Evolutionary conservation across 306 rosid genomes (phyloP).

Genomic region (Potentilla sterilis): DNA sequence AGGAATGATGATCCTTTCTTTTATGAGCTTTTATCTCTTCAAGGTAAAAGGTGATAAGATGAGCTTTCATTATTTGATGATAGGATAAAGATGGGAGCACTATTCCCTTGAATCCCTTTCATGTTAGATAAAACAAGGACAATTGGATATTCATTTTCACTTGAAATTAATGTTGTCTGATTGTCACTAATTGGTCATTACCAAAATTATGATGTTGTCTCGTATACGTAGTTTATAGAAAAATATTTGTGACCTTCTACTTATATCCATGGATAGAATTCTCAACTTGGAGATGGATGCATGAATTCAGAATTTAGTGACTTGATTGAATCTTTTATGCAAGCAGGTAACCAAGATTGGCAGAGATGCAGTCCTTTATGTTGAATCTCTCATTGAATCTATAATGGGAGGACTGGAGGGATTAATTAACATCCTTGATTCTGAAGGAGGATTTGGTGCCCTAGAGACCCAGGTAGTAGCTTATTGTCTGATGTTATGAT

Average conservation of each 20-base stretch:
- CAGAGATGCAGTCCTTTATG: slow-evolving; percentile 96
- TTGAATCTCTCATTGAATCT: slow-evolving; percentile 95
- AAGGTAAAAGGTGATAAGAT: slow-evolving; percentile 4
- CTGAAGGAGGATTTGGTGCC: slow-evolving; percentile 99
- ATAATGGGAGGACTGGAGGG: slow-evolving; percentile 99
- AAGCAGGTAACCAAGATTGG: slow-evolving; percentile 94
- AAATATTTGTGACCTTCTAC: neutral
- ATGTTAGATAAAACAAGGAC: neutral
- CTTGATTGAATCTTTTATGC: slow-evolving; percentile 32
- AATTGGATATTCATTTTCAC: neutral
- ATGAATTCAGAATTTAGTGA: slow-evolving; percentile 20
- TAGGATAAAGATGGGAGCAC: neutral
- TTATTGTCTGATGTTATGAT: slow-evolving; percentile 19
- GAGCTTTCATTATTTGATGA: neutral
- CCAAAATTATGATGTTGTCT: slow-evolving; percentile 3
- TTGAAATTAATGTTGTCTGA: neutral
- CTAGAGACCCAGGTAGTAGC: slow-evolving; percentile 80
- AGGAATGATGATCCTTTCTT: neutral
- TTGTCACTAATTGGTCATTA: neutral
- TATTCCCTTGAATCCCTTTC: neutral
- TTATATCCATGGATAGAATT: neutral
- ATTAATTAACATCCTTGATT: slow-evolving; percentile 88
- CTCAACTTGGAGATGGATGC: slow-evolving; percentile 3
- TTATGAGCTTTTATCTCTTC: neutral
- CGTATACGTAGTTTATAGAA: neutral